phyloP scores from a whole-genome alignment of 805 yeast species.

The Deakozyma indianensis region DNA sequence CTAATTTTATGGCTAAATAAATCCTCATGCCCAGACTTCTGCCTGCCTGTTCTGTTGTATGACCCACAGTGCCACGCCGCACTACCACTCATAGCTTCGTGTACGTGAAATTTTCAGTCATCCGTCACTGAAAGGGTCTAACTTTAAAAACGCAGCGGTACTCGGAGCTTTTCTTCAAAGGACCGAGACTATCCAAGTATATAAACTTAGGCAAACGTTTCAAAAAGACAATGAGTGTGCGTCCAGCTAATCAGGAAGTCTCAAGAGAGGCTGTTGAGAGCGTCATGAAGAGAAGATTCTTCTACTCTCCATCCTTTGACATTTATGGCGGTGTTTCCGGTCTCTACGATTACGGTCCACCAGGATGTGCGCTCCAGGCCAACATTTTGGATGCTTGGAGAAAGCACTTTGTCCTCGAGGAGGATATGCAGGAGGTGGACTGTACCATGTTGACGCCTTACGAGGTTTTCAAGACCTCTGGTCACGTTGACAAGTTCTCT shows the following conservation, averaged over 20 bases:
- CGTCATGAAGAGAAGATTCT: slow-evolving; percentile 87
- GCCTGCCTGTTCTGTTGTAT: too few species aligned
- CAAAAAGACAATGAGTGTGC: slow-evolving; percentile 9
- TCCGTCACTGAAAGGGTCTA: not conserved
- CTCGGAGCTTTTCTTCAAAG: not conserved
- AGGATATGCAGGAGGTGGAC: slow-evolving; percentile 98
- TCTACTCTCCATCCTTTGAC: slow-evolving; percentile 95
- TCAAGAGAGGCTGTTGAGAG: slow-evolving; percentile 81
- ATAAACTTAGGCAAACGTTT: not conserved
- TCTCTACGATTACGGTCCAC: slow-evolving; percentile 96
- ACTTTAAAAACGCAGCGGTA: not conserved
- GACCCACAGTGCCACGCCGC: too few species aligned
- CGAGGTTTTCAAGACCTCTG: slow-evolving; percentile 95
- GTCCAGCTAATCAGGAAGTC: slow-evolving; percentile 26
- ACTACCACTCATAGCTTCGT: too few species aligned
- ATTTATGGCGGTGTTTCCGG: slow-evolving; percentile 98
- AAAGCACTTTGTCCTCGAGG: slow-evolving; percentile 93
- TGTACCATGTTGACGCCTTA: slow-evolving; percentile 96
- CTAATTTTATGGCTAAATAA: too few species aligned
- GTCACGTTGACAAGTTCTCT: slow-evolving; percentile 97
- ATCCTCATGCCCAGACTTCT: too few species aligned
- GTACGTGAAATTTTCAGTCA: not conserved
- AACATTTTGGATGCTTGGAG: slow-evolving; percentile 92
- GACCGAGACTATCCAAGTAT: not conserved
- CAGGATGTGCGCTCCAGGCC: slow-evolving; percentile 97